These are phyloP conservation scores for Draba incana DNA, from an alignment of 345 rosid genomes.

Conservation along the genomic window DNA sequence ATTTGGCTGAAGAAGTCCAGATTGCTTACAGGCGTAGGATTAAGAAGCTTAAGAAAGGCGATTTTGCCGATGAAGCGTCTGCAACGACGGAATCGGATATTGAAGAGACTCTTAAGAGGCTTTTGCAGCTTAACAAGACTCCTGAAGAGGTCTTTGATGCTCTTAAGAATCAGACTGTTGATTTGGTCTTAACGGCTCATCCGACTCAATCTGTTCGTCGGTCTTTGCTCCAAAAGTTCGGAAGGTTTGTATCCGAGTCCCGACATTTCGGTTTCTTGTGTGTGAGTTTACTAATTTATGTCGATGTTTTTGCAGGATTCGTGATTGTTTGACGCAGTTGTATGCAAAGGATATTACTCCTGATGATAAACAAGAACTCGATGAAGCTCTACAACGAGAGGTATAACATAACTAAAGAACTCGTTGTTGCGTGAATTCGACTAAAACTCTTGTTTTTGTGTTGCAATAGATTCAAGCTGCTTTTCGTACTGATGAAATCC, in stretches of 20 bases:
- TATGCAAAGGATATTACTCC: constrained; percentile 96
- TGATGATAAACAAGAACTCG: constrained; percentile 98
- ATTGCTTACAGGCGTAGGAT: constrained; percentile 81
- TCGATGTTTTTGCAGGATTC: constrained; percentile 57
- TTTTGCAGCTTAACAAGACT: constrained; percentile 78
- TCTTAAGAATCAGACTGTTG: constrained; percentile 94
- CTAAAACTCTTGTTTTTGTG: constrained; percentile 14
- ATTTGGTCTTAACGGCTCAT: constrained; percentile 96
- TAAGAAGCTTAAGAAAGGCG: constrained; percentile 83
- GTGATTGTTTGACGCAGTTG: constrained; percentile 83
- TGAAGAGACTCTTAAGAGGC: constrained; percentile 91
- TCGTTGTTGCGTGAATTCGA: background rate
- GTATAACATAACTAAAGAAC: constrained; percentile 39
- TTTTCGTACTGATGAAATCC: constrained; percentile 93
- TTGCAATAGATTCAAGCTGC: constrained; percentile 95
- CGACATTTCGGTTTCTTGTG: background rate
- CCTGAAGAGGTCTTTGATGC: constrained; percentile 95
- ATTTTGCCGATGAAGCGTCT: constrained; percentile 74
- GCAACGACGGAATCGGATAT: constrained; percentile 94
- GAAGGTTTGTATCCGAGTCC: constrained; percentile 54
- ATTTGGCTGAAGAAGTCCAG: constrained; percentile 97
- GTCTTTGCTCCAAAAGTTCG: constrained; percentile 96
- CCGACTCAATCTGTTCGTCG: constrained; percentile 97
- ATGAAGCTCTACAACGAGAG: constrained; percentile 97
- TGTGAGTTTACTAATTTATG: constrained; percentile 6